Evolutionary conservation across 257 asterid genomes (phyloP).

Genomic region (Scutellaria minor): DNA sequence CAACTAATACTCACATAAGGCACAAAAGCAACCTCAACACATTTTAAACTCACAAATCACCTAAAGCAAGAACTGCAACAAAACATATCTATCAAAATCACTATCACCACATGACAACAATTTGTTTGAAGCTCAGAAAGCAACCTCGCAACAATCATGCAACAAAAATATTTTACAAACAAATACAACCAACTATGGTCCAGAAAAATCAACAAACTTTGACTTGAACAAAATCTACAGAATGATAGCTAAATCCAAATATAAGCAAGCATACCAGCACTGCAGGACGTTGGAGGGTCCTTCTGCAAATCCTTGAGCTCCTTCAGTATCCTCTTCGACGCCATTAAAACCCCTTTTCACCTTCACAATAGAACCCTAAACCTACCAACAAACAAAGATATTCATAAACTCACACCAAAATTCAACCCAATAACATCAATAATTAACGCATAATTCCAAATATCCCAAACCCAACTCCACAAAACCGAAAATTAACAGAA

Average conservation of each 20-base stretch:
- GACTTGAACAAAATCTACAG: background rate
- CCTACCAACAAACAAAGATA: conserved; percentile 10
- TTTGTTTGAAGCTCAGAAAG: background rate
- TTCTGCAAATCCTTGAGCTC: conserved; percentile 60
- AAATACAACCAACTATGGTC: background rate
- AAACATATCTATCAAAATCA: background rate
- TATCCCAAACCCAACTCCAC: conserved; percentile 21
- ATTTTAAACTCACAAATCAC: conserved; percentile 4
- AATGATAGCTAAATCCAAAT: background rate
- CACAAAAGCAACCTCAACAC: background rate
- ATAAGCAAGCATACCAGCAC: conserved; percentile 43
- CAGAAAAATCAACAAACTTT: background rate
- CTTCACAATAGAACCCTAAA: conserved; percentile 34
- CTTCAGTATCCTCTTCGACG: conserved; percentile 53
- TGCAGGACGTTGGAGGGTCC: conserved; percentile 64
- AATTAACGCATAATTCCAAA: conserved; percentile 10
- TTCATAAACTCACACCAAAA: background rate
- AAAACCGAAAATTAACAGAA: background rate
- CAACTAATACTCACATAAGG: background rate
- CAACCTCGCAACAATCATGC: background rate
- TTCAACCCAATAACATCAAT: background rate
- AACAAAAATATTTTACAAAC: background rate
- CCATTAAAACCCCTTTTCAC: conserved; percentile 37
- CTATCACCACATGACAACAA: background rate
- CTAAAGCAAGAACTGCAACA: background rate